Base-by-base conservation (phyloP, 176 grass and related monocot species). In the Avena eriantha region DNA sequence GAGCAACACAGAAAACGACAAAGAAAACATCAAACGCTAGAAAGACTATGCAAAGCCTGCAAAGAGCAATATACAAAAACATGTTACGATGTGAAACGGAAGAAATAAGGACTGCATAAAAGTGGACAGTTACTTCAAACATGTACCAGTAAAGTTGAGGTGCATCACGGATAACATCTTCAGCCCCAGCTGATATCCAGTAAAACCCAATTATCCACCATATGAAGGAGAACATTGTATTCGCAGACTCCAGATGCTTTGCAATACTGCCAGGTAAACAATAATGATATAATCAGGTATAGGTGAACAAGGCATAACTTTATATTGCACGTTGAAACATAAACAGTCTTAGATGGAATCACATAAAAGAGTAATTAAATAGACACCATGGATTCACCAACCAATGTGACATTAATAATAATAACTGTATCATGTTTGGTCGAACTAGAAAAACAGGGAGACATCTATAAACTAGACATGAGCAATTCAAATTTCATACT, bases 161-260 rank as follows among this genome's bases (percentile, higher is more conserved):
- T 73, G 95, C 92, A 78, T 87, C 75, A 22, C 21, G 88, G 74
- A 89, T 87, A 82, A 97, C 84, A n/a, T 87, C 85, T 90, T 97
- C 83, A 80, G 92, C 90, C 14, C 95, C 95, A 80, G 86, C 85
- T 87, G 91, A 86, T 90, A 97, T 87, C 95, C 88, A 97, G 77
- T 97, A 97, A 90, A 97, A 97, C 82, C 94, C 92, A 79, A 94
- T 89, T 79, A 97, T 92, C 94, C 94, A 97, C 94, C 94, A 97
- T 81, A 94, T 87, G 77, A 97, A 97, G 46, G 92, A 97, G 87
- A 92, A 90, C 92, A 97, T 92, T 24, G 94, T 97, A 88, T 97
- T 97, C 55, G 87, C 87, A 84, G 95, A 97, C 84, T 94, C 95
- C 87, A 91, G 76, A 79, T 93, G 88, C 70, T 92, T 97, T 60